Conservation (phyloP, 345 rosid genomes). For the Bruguiera sexangula region DNA sequence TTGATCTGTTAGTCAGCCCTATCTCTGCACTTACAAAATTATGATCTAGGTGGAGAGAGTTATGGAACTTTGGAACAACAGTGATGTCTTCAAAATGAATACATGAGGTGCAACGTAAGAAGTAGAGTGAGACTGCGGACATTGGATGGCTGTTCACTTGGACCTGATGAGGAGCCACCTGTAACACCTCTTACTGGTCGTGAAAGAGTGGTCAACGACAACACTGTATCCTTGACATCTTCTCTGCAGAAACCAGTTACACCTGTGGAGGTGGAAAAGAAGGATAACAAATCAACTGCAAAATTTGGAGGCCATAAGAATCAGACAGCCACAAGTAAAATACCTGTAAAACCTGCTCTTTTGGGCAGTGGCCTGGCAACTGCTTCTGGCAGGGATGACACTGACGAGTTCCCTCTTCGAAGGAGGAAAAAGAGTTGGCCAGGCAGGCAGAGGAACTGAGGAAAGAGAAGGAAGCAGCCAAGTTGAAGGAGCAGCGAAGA, state of each 20-base stretch:
- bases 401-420: conserved; percentile 27
- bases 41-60: conserved; percentile 59
- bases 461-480: conserved; percentile 58
- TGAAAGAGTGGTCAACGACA: conserved; percentile 38
- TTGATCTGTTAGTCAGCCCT: background rate
- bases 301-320: conserved; percentile 44
- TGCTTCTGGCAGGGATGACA: conserved; percentile 41
- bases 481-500: conserved; percentile 55
- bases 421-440: conserved; percentile 69
- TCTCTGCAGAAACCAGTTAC: conserved; percentile 27
- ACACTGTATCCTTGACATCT: conserved; percentile 15
- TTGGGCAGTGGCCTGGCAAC: conserved; percentile 24
- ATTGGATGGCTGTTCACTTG: conserved; percentile 77
- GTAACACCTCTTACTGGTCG: conserved; percentile 31
- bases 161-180: conserved; percentile 71
- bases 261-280: conserved; percentile 31
- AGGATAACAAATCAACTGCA: conserved; percentile 25
- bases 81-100: conserved; percentile 64
- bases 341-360: conserved; percentile 35
- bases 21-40: conserved; percentile 19
- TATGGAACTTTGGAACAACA: conserved; percentile 61
- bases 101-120: conserved; percentile 52
- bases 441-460: conserved; percentile 72
- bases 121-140: conserved; percentile 72
- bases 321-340: conserved; percentile 31